Percentiles rank a stretch among this genome's conserved stretches.
Conservation (phyloP, 306 rosid genomes). For the Gastrolobium bilobum region DNA sequence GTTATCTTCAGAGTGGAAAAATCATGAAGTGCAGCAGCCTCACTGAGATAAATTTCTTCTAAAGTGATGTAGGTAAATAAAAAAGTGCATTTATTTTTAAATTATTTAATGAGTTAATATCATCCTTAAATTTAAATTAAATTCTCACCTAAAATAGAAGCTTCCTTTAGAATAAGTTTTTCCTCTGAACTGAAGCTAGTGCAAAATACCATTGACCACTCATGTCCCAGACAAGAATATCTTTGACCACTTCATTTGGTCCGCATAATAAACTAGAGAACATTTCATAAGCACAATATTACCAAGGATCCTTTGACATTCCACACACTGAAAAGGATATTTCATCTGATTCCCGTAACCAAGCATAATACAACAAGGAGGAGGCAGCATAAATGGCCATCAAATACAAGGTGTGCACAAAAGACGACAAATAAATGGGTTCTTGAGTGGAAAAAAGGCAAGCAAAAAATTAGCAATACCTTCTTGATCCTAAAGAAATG, state of each 20-base stretch:
- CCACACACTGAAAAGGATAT: slow-evolving; percentile 10
- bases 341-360: slow-evolving; percentile 23
- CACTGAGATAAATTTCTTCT: not conserved
- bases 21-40: not conserved
- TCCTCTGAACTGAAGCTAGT: too few relatives aligned
- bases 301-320: slow-evolving; percentile 21
- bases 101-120: too few relatives aligned
- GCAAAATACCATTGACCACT: slow-evolving; percentile 8
- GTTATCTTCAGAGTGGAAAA: not conserved
- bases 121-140: too few relatives aligned
- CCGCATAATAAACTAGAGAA: slow-evolving; percentile 20
- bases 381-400: slow-evolving; percentile 10
- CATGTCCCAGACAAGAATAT: slow-evolving; percentile 9
- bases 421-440: slow-evolving; percentile 48
- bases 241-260: not conserved
- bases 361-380: not conserved
- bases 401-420: slow-evolving; percentile 32
- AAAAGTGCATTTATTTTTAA: too few relatives aligned
- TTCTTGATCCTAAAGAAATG: slow-evolving; percentile 19
- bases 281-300: not conserved
- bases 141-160: too few relatives aligned
- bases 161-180: too few relatives aligned
- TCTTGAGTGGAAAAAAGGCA: slow-evolving; percentile 11
- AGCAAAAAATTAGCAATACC: slow-evolving; percentile 10
- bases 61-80: not conserved